Percentiles rank a stretch among this genome's conserved stretches.
Evolutionary conservation across 768 basidiomycete species (phyloP).

Genomic region (Tulasnella sp.): DNA sequence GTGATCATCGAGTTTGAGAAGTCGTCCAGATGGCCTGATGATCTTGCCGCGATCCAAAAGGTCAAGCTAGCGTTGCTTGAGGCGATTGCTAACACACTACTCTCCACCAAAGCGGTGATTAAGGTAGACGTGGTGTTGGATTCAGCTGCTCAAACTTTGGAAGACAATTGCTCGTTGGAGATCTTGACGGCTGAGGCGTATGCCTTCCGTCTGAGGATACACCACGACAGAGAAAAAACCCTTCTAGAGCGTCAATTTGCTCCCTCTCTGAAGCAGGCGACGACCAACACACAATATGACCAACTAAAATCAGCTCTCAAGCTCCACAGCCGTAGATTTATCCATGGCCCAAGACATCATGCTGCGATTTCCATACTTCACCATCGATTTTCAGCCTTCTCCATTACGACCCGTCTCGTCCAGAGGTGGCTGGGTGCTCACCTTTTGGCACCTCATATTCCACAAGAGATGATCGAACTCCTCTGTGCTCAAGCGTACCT

Average conservation of each 20-base stretch:
- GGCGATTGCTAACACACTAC: slow-evolving; percentile 54
- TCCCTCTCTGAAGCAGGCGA: background rate
- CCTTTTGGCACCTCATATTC: slow-evolving; percentile 63
- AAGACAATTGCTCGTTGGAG: slow-evolving; percentile 62
- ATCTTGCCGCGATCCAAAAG: slow-evolving; percentile 81
- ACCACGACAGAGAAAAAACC: slow-evolving; percentile 73
- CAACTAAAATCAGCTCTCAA: slow-evolving; percentile 45
- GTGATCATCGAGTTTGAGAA: slow-evolving; percentile 82
- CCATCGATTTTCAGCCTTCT: slow-evolving; percentile 66
- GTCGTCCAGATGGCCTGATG: slow-evolving; percentile 89
- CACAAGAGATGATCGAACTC: slow-evolving; percentile 71
- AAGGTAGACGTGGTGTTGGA: slow-evolving; percentile 46
- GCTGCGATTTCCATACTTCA: slow-evolving; percentile 63
- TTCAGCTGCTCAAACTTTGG: slow-evolving; percentile 40
- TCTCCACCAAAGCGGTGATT: slow-evolving; percentile 26
- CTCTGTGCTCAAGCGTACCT: slow-evolving; percentile 71
- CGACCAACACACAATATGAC: slow-evolving; percentile 38
- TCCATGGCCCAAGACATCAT: slow-evolving; percentile 75
- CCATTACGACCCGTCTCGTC: slow-evolving; percentile 72
- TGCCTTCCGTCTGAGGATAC: slow-evolving; percentile 74
- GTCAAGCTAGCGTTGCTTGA: slow-evolving; percentile 90
- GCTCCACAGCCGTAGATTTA: slow-evolving; percentile 55
- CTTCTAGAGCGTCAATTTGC: slow-evolving; percentile 45
- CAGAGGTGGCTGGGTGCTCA: slow-evolving; percentile 91
- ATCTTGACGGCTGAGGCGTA: slow-evolving; percentile 70